Evolutionary conservation across 108 stramenopile species (phyloP).

Genomic region (Cyclotella cryptica): DNA sequence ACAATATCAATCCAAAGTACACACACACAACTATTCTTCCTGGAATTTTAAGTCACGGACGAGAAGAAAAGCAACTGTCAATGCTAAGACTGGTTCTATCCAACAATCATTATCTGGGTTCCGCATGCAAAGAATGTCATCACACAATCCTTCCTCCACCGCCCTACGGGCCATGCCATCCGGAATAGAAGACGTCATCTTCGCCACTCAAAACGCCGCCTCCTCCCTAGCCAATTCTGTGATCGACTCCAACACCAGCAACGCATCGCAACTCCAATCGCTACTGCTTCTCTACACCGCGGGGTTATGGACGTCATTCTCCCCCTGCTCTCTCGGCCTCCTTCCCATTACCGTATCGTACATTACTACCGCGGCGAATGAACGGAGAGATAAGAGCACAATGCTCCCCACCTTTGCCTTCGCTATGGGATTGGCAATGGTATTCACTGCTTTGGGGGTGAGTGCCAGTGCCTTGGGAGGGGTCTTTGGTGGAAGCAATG

Average conservation of each 20-base stretch:
- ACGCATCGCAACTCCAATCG: constrained; percentile 19
- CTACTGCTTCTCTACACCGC: constrained; percentile 80
- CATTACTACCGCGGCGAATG: constrained; percentile 71
- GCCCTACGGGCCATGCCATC: constrained; percentile 9
- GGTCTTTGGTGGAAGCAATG: constrained; percentile 66
- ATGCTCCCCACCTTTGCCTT: constrained; percentile 70
- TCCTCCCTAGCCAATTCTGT: constrained; percentile 64
- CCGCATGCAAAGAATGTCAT: neutral
- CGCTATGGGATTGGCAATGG: constrained; percentile 71
- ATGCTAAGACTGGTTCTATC: too few relatives aligned
- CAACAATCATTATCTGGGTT: too few relatives aligned
- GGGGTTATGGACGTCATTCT: constrained; percentile 73
- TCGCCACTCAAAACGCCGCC: constrained; percentile 70
- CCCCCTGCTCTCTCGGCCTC: constrained; percentile 82
- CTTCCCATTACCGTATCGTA: constrained; percentile 81
- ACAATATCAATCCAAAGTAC: too few relatives aligned
- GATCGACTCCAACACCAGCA: constrained; percentile 28
- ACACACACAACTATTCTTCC: too few relatives aligned
- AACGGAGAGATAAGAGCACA: constrained; percentile 66
- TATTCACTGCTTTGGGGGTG: constrained; percentile 79
- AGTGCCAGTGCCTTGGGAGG: constrained; percentile 73
- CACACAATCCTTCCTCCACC: neutral
- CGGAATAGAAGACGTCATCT: constrained; percentile 69
- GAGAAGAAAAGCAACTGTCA: too few relatives aligned
- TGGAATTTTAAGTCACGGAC: too few relatives aligned